A percentile compares a stretch with the other conserved stretches of the same genome.
These are phyloP conservation scores for Bipolaris gigantea DNA, from an alignment of 2,329 filamentous ascomycete species.

Conservation along the genomic window DNA sequence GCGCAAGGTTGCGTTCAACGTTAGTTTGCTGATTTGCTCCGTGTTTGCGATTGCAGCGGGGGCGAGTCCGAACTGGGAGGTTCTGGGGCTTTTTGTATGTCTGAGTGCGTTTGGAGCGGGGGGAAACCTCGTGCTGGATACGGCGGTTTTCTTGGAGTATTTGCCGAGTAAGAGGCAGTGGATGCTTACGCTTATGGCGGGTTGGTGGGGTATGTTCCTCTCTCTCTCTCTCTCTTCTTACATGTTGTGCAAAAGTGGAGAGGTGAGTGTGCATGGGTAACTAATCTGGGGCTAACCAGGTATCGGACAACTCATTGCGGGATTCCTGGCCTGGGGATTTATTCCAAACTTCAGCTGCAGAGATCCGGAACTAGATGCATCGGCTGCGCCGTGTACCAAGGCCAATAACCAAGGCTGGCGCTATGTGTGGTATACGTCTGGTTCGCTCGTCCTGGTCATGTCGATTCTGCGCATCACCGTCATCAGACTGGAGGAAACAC, in stretches of 20 bases:
- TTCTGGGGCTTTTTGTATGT: constrained; percentile 65
- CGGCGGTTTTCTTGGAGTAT: constrained; percentile 62
- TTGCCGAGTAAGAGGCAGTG: constrained; percentile 63
- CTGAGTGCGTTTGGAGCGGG: constrained; percentile 66
- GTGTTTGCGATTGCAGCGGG: constrained; percentile 67
- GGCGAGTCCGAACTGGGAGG: constrained; percentile 66
- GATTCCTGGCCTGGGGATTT: constrained; percentile 59
- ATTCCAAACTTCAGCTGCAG: constrained; percentile 55
- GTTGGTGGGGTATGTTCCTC: constrained; percentile 53
- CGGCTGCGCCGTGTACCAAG: constrained; percentile 52
- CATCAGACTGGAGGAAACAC: constrained; percentile 59
- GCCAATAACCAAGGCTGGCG: constrained; percentile 60
- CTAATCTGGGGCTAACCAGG: constrained; percentile 29
- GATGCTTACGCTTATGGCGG: constrained; percentile 65
- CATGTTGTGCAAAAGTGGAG: too few relatives aligned
- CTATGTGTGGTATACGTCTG: constrained; percentile 59
- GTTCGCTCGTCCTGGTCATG: constrained; percentile 58
- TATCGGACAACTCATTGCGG: constrained; percentile 54
- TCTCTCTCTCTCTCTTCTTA: not conserved
- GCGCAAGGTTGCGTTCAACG: constrained; percentile 68
- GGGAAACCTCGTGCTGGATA: constrained; percentile 66
- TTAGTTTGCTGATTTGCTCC: constrained; percentile 64
- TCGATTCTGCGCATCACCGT: constrained; percentile 57
- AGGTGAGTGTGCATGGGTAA: not conserved
- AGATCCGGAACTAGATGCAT: constrained; percentile 35